Evolutionary conservation across 2,329 filamentous ascomycete species (phyloP).

Genomic region (Orbilia blumenaviensis): DNA sequence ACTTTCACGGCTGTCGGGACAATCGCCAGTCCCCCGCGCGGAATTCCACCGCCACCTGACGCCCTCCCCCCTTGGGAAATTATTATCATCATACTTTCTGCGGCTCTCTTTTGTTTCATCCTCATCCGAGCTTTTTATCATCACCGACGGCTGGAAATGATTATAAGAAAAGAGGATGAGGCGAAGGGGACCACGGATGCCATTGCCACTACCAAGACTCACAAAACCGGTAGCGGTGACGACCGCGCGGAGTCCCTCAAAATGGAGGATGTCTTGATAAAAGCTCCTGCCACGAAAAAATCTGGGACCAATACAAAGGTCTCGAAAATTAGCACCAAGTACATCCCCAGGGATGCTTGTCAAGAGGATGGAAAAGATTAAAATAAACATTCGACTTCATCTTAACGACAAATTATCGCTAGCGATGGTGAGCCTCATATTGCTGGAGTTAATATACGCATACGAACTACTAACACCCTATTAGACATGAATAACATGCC

Average conservation of each 20-base stretch:
- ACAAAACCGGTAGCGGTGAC: background rate
- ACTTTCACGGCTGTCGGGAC: slow-evolving; percentile 32
- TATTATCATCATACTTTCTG: background rate
- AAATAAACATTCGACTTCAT: too few species aligned
- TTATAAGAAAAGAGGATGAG: background rate
- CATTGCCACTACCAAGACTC: background rate
- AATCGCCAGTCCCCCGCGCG: slow-evolving; percentile 2
- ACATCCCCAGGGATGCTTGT: background rate
- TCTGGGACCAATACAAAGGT: background rate
- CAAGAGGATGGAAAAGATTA: too few species aligned
- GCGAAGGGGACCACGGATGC: background rate
- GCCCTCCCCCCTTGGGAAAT: background rate
- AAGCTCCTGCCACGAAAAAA: background rate
- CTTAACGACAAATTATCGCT: too few species aligned
- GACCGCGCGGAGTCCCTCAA: background rate
- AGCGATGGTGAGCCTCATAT: background rate
- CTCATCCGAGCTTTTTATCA: background rate
- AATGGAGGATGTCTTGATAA: background rate
- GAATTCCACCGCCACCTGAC: background rate
- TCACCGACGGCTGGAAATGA: background rate
- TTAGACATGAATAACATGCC: too few species aligned
- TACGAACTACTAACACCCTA: too few species aligned
- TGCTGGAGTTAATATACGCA: too few species aligned
- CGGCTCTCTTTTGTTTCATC: background rate
- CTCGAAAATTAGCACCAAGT: background rate